Percentiles rank a stretch among this genome's conserved stretches.
phyloP scores from a whole-genome alignment of 495 filamentous ascomycete species.

The Penicillium simplicissimum region DNA sequence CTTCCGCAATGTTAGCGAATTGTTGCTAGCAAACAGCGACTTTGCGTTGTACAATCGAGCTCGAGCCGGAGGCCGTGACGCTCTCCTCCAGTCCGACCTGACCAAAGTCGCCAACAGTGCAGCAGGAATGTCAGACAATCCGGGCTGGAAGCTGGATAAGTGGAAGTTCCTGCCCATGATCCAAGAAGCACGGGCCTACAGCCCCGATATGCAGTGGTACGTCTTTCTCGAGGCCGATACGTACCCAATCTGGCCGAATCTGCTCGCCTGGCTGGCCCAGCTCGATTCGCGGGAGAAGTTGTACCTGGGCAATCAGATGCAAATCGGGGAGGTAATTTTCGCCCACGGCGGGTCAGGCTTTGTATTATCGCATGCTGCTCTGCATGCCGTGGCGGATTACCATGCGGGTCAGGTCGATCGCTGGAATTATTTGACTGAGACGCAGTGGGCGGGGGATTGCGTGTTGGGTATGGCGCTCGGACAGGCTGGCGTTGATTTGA shows the following conservation, averaged over 20 bases:
- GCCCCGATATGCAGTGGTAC: slow-evolving; percentile 61
- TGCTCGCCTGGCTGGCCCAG: slow-evolving; percentile 55
- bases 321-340: slow-evolving; percentile 47
- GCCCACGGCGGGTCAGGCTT: slow-evolving; percentile 71
- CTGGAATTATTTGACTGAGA: slow-evolving; percentile 34
- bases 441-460: slow-evolving; percentile 46
- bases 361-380: slow-evolving; percentile 45
- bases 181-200: slow-evolving; percentile 51
- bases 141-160: slow-evolving; percentile 67
- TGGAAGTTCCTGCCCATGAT: slow-evolving; percentile 72
- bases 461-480: slow-evolving; percentile 46
- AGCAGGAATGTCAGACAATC: slow-evolving; percentile 39
- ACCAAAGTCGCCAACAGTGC: slow-evolving; percentile 35
- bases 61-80: slow-evolving; percentile 32
- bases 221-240: slow-evolving; percentile 71
- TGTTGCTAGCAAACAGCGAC: slow-evolving; percentile 37
- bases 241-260: slow-evolving; percentile 63
- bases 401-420: slow-evolving; percentile 15
- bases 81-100: slow-evolving; percentile 30
- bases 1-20: slow-evolving; percentile 38
- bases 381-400: slow-evolving; percentile 29
- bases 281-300: slow-evolving; percentile 48
- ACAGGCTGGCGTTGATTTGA: slow-evolving; percentile 34
- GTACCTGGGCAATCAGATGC: slow-evolving; percentile 59
- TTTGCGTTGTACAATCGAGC: slow-evolving; percentile 49